Evolutionary conservation across 495 filamentous ascomycete genomes (phyloP).

Genomic region (Friedmanniomyces simplex): DNA sequence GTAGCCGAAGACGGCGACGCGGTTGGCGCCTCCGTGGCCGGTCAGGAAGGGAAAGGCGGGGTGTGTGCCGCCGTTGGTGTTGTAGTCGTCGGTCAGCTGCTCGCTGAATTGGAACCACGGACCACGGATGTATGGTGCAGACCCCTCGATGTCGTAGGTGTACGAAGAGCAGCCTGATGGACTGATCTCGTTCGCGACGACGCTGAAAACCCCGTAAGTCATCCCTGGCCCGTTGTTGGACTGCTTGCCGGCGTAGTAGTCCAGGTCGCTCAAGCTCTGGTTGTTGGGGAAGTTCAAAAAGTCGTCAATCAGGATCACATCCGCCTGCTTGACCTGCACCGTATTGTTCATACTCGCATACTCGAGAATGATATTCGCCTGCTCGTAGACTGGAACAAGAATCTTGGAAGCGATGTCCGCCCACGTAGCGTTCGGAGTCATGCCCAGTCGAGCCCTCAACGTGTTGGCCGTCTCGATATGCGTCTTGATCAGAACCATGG

Average conservation of each 20-base stretch:
- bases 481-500: slow-evolving; percentile 54
- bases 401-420: slow-evolving; percentile 27
- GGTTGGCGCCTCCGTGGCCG: slow-evolving; percentile 53
- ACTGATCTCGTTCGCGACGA: slow-evolving; percentile 48
- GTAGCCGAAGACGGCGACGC: slow-evolving; percentile 51
- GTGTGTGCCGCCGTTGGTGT: slow-evolving; percentile 54
- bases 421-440: slow-evolving; percentile 37
- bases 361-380: slow-evolving; percentile 56
- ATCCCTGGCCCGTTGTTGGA: slow-evolving; percentile 53
- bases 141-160: slow-evolving; percentile 50
- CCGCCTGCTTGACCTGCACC: slow-evolving; percentile 54
- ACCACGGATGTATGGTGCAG: slow-evolving; percentile 43
- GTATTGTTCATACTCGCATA: slow-evolving; percentile 55
- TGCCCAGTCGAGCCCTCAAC: slow-evolving; percentile 47
- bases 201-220: slow-evolving; percentile 57
- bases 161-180: slow-evolving; percentile 52
- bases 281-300: slow-evolving; percentile 44
- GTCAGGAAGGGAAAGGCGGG: slow-evolving; percentile 60
- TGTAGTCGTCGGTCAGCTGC: slow-evolving; percentile 56
- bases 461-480: slow-evolving; percentile 46
- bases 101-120: slow-evolving; percentile 57
- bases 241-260: slow-evolving; percentile 57
- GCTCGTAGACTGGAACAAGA: slow-evolving; percentile 27
- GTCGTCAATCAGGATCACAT: slow-evolving; percentile 51
- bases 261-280: slow-evolving; percentile 49